Conservation (phyloP, 2,329 filamentous ascomycete genomes). For the Colletotrichum falcatum region DNA sequence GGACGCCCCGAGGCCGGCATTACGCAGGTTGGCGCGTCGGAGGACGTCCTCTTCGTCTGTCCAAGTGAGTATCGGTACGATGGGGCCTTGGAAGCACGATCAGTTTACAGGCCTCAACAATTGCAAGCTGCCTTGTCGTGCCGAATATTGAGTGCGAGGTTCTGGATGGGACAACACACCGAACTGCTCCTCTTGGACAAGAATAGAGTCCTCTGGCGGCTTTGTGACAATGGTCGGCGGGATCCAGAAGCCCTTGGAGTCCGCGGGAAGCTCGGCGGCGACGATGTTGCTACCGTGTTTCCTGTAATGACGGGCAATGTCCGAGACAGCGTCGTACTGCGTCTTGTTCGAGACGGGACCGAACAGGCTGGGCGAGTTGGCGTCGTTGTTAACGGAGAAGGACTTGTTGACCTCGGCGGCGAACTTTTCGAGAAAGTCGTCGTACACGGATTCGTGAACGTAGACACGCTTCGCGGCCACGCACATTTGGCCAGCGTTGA, state of each 20-base stretch:
- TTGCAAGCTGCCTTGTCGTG: not conserved
- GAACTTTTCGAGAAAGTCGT: slow-evolving; percentile 61
- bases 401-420: slow-evolving; percentile 38
- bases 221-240: slow-evolving; percentile 70
- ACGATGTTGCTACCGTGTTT: slow-evolving; percentile 53
- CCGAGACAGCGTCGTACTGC: slow-evolving; percentile 70
- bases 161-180: slow-evolving; percentile 45
- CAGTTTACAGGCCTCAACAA: not conserved
- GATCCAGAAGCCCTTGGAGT: slow-evolving; percentile 65
- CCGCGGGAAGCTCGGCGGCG: slow-evolving; percentile 29
- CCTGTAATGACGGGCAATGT: slow-evolving; percentile 54
- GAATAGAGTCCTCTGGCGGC: slow-evolving; percentile 65
- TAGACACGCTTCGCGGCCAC: slow-evolving; percentile 70
- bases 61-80: slow-evolving; percentile 73
- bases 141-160: not conserved
- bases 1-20: slow-evolving; percentile 67
- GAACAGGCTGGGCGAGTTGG: slow-evolving; percentile 48
- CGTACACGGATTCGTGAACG: slow-evolving; percentile 70
- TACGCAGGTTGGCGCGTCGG: slow-evolving; percentile 63
- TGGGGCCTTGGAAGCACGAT: slow-evolving; percentile 58
- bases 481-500: slow-evolving; percentile 67
- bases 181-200: slow-evolving; percentile 66
- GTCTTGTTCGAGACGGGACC: slow-evolving; percentile 73
- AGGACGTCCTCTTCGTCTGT: slow-evolving; percentile 70
- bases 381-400: slow-evolving; percentile 6